Conservation (phyloP, 768 basidiomycete genomes). For the Crepidotus variabilis region DNA sequence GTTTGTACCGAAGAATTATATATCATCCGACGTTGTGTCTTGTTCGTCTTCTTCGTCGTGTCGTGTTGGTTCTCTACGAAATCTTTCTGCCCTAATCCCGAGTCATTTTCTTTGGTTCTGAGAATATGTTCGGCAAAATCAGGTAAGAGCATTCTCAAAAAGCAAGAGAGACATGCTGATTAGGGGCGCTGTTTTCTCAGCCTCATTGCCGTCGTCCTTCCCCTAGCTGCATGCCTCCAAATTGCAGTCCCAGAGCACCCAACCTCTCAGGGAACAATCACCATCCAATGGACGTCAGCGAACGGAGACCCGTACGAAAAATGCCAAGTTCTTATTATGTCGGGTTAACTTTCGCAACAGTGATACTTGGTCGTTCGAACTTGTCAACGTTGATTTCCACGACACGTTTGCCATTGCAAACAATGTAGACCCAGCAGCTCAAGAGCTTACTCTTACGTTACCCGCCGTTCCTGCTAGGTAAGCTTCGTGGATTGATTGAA, state of each 20-base stretch:
- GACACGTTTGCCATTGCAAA: constrained; percentile 51
- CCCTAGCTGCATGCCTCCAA: constrained; percentile 45
- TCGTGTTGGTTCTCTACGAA: constrained; percentile 7
- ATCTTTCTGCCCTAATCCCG: constrained; percentile 17
- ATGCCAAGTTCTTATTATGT: neutral
- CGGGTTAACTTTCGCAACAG: constrained; percentile 11
- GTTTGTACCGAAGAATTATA: constrained; percentile 23
- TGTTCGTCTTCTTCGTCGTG: neutral
- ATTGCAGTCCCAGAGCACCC: constrained; percentile 32
- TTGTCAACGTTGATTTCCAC: constrained; percentile 49
- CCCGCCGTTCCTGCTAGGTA: constrained; percentile 48
- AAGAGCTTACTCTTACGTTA: constrained; percentile 33
- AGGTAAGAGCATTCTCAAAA: constrained; percentile 26
- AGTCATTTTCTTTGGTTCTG: constrained; percentile 18
- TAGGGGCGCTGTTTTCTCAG: constrained; percentile 17
- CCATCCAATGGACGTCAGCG: constrained; percentile 42
- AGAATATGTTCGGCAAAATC: constrained; percentile 49
- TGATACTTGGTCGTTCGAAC: constrained; percentile 36
- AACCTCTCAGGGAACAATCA: constrained; percentile 28
- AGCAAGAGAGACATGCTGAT: neutral
- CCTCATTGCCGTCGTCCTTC: constrained; percentile 38
- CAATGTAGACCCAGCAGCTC: constrained; percentile 39
- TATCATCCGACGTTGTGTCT: constrained; percentile 10
- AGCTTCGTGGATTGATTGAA: constrained; percentile 12
- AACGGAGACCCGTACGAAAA: constrained; percentile 40